Percentiles rank a stretch among this genome's conserved stretches.
Conservation (phyloP, 805 yeast genomes). For the Candida yuanshanica region DNA sequence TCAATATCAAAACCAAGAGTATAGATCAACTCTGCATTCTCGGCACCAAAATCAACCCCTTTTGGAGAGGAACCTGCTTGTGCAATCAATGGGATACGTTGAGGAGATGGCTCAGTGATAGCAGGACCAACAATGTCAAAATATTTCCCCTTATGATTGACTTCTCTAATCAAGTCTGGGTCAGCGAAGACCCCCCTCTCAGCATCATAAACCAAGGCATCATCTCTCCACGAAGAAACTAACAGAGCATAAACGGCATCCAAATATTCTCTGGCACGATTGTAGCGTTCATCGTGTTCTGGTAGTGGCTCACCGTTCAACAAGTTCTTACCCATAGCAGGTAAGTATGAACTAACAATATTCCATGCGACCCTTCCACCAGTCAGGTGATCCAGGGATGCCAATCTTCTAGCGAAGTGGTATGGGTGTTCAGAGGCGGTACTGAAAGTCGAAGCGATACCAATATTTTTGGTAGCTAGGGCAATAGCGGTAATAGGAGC, state of each 20-base stretch:
- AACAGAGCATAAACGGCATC: slow-evolving; percentile 33
- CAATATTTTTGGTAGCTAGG: slow-evolving; percentile 32
- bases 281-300: slow-evolving; percentile 37
- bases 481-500: slow-evolving; percentile 32
- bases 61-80: slow-evolving; percentile 39
- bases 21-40: slow-evolving; percentile 37
- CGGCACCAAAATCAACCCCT: slow-evolving; percentile 37
- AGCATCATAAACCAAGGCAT: slow-evolving; percentile 21
- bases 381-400: slow-evolving; percentile 35
- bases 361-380: slow-evolving; percentile 43
- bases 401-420: slow-evolving; percentile 26
- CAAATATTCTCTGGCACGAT: slow-evolving; percentile 34
- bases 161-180: slow-evolving; percentile 31
- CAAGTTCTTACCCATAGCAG: slow-evolving; percentile 35
- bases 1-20: slow-evolving; percentile 27
- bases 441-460: slow-evolving; percentile 38
- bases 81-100: slow-evolving; percentile 36
- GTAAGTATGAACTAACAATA: slow-evolving; percentile 37
- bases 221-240: slow-evolving; percentile 36
- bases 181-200: slow-evolving; percentile 25
- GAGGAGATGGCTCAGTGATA: slow-evolving; percentile 36
- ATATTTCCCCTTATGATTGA: slow-evolving; percentile 32
- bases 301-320: slow-evolving; percentile 25
- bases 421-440: slow-evolving; percentile 39
- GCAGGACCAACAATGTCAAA: slow-evolving; percentile 35